Evolutionary conservation across 2,329 filamentous ascomycete species (phyloP).

Genomic region (Rhynchosporium graminicola): DNA sequence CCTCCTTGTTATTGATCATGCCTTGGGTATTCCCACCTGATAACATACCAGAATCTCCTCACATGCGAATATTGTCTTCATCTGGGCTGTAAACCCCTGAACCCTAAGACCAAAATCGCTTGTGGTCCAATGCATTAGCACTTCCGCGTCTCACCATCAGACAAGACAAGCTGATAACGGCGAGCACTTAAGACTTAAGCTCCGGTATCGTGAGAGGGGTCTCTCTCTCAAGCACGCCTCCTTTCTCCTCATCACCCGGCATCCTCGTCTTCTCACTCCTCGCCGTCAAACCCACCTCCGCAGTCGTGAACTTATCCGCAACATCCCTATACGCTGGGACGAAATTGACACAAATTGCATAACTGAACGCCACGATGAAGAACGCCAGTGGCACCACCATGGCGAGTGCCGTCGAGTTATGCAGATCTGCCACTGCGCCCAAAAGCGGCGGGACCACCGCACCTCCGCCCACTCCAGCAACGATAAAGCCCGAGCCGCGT

Average conservation of each 20-base stretch:
- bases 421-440: slow-evolving; percentile 44
- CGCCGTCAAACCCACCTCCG: slow-evolving; percentile 22
- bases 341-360: slow-evolving; percentile 46
- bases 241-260: slow-evolving; percentile 11
- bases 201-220: not conserved
- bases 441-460: slow-evolving; percentile 50
- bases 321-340: slow-evolving; percentile 31
- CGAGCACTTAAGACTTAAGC: not conserved
- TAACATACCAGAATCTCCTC: too few species aligned
- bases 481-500: slow-evolving; percentile 50
- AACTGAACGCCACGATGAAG: slow-evolving; percentile 49
- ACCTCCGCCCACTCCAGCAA: slow-evolving; percentile 51
- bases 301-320: slow-evolving; percentile 27
- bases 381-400: slow-evolving; percentile 51
- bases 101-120: too few species aligned
- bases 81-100: too few species aligned
- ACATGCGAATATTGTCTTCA: too few species aligned
- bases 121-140: too few species aligned
- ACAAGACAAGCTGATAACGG: not conserved
- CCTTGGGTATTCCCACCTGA: too few species aligned
- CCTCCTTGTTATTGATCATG: too few species aligned
- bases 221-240: slow-evolving; percentile 4
- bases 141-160: not conserved
- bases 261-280: not conserved
- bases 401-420: slow-evolving; percentile 24